Evolutionary conservation across 2,329 filamentous ascomycete genomes (phyloP), one percentile per base, ranked within the genome.

Genomic region (Penicillium sp.): DNA sequence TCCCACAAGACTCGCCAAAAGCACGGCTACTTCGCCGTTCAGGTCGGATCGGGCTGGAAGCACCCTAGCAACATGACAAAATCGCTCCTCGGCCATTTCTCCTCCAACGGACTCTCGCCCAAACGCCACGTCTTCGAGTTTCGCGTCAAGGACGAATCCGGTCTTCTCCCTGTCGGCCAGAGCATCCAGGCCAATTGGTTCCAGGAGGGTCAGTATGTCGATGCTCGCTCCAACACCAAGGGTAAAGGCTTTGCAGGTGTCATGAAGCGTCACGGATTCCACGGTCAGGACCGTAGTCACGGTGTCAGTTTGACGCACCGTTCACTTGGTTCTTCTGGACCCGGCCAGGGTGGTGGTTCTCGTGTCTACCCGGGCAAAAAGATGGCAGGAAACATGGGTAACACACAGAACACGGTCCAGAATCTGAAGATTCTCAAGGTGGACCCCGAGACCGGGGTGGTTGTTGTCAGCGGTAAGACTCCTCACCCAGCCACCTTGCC

Each of bases 331-430:
- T 92, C 90, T 30, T 82, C 87, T 7, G 94, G 94, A 70, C 90
- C 88, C 54, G 89, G 88, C 63, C 94, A 99, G 75, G 94, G 94
- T 59, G 86, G 88, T 69, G 94, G 94, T 76, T 95, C 90, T 57
- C 85, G 94, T 74, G 92, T 99, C 22, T 78, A 91, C 68, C 94
- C 94, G 0, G 94, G 94, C 54, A 99, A 99, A 84, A 94, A 91
- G 77, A 99, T 99, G 94, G 85, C 94, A 3, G 94, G 94, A 49
- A 85, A 90, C 53, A 97, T 99, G 94, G 94, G 94, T 58, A 89
- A 88, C 60, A 83, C 95, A 73, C 85, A 84, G 61, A 88, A 91
- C 50, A 99, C 94, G 43, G 81, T 94, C 51, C 92, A 96, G 80
- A 96, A 95, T 74, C 77, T 97, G 63, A 89, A 87, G 74, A 85